These are phyloP conservation scores for Tolypocladium paradoxum DNA, from an alignment of 2,329 filamentous ascomycete genomes.

Conservation along the genomic window DNA sequence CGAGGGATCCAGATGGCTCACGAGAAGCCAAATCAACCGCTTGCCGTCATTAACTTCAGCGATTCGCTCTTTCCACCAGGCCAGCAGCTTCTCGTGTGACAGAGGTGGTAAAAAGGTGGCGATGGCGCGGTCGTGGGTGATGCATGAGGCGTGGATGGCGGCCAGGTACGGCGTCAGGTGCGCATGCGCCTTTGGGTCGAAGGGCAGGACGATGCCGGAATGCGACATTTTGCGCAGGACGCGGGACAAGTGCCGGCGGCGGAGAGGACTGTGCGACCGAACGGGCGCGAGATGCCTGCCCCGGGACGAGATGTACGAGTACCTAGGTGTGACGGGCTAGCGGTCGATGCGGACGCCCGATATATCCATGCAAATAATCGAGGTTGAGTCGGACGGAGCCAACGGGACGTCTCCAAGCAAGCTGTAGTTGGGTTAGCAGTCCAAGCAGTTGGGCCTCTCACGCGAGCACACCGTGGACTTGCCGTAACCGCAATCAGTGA, in stretches of 20 bases:
- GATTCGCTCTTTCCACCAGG: slow-evolving; percentile 45
- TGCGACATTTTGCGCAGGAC: slow-evolving; percentile 14
- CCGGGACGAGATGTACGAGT: background rate
- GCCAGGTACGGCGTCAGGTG: slow-evolving; percentile 47
- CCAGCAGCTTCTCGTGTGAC: slow-evolving; percentile 41
- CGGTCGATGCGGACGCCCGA: background rate
- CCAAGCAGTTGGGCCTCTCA: background rate
- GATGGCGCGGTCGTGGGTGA: slow-evolving; percentile 44
- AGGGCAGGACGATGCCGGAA: slow-evolving; percentile 28
- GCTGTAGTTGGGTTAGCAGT: background rate
- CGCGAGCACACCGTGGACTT: background rate
- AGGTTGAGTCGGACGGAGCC: background rate
- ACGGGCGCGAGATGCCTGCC: background rate
- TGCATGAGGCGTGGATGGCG: slow-evolving; percentile 46
- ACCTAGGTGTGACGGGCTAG: too few species aligned
- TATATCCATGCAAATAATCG: background rate
- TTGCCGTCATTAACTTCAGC: slow-evolving; percentile 32
- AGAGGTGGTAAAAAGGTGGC: slow-evolving; percentile 51
- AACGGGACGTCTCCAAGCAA: background rate
- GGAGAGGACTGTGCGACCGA: background rate
- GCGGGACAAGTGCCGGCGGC: background rate
- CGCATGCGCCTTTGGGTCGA: slow-evolving; percentile 32
- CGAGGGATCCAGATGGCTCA: slow-evolving; percentile 23
- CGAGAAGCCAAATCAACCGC: slow-evolving; percentile 42
- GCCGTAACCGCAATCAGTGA: too few species aligned